A percentile compares a stretch with the other conserved stretches of the same genome.
Evolutionary conservation across 768 basidiomycete species (phyloP).

Genomic region (Pisolithus tinctorius): DNA sequence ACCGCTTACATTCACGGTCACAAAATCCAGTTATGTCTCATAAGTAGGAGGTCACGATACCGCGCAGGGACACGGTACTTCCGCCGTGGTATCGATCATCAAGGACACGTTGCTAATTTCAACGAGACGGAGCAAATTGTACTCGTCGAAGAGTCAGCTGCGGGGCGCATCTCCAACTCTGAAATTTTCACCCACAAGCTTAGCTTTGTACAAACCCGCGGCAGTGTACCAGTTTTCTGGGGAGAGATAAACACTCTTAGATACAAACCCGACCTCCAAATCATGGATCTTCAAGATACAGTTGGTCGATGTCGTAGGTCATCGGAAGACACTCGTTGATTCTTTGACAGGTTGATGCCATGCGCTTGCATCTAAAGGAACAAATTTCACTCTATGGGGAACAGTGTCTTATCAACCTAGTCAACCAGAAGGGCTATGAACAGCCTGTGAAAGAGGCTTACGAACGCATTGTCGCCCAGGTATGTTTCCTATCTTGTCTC

Average conservation of each 20-base stretch:
- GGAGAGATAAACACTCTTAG: slow-evolving; percentile 91
- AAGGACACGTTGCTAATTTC: slow-evolving; percentile 93
- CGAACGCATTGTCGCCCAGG: slow-evolving; percentile 68
- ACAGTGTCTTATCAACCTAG: slow-evolving; percentile 79
- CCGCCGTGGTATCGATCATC: slow-evolving; percentile 82
- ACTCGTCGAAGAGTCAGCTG: slow-evolving; percentile 57
- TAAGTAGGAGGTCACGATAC: slow-evolving; percentile 90
- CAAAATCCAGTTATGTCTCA: slow-evolving; percentile 76
- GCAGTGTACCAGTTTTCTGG: slow-evolving; percentile 94
- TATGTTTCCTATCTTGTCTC: slow-evolving; percentile 21
- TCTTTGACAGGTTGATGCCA: slow-evolving; percentile 51
- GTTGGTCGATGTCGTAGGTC: slow-evolving; percentile 37
- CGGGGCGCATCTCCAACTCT: slow-evolving; percentile 31
- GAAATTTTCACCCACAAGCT: slow-evolving; percentile 55
- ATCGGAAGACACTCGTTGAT: slow-evolving; percentile 1
- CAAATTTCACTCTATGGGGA: slow-evolving; percentile 71
- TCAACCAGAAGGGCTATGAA: slow-evolving; percentile 92
- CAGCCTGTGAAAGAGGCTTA: slow-evolving; percentile 93
- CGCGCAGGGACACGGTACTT: slow-evolving; percentile 97
- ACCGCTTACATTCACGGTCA: slow-evolving; percentile 68
- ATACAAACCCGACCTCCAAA: slow-evolving; percentile 93
- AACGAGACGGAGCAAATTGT: slow-evolving; percentile 97
- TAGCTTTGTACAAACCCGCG: slow-evolving; percentile 90
- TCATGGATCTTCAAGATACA: slow-evolving; percentile 89
- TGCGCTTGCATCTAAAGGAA: slow-evolving; percentile 67